A percentile compares a stretch with the other conserved stretches of the same genome.
Evolutionary conservation across 345 rosid species (phyloP).

Genomic region (Salix arbutifolia): DNA sequence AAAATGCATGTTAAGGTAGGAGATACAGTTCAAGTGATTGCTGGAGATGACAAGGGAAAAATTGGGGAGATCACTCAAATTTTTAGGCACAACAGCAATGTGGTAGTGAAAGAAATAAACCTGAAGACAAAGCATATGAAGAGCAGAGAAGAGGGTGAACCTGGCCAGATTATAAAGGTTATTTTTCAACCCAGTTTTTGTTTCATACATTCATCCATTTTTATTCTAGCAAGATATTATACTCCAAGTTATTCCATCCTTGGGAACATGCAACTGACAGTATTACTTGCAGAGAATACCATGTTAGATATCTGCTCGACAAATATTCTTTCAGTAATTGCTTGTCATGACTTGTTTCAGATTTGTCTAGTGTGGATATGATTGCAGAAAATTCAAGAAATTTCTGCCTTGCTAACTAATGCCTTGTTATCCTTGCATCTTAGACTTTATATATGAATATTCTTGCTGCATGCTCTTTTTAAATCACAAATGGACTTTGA

Average conservation of each 20-base stretch:
- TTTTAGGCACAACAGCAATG: conserved; percentile 70
- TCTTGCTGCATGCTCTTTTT: background rate
- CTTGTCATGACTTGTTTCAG: background rate
- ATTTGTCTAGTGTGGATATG: background rate
- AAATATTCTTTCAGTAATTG: background rate
- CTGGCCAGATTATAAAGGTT: conserved; percentile 87
- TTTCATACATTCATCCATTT: background rate
- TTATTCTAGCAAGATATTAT: background rate
- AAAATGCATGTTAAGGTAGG: conserved; percentile 93
- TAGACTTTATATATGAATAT: background rate
- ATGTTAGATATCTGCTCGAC: background rate
- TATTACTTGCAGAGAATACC: background rate
- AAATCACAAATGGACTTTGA: background rate
- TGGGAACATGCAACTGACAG: background rate
- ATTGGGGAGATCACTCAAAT: conserved; percentile 70
- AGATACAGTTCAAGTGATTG: conserved; percentile 72
- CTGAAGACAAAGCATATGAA: conserved; percentile 88
- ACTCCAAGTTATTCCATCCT: background rate
- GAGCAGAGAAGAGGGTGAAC: conserved; percentile 81
- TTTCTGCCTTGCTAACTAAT: background rate
- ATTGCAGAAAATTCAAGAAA: background rate
- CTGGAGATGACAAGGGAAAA: conserved; percentile 87
- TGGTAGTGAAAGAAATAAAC: conserved; percentile 74
- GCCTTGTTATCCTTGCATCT: background rate
- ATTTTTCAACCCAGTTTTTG: background rate